Conservation (phyloP, 768 basidiomycete genomes). For the Strobilomyces echinocephalus region DNA sequence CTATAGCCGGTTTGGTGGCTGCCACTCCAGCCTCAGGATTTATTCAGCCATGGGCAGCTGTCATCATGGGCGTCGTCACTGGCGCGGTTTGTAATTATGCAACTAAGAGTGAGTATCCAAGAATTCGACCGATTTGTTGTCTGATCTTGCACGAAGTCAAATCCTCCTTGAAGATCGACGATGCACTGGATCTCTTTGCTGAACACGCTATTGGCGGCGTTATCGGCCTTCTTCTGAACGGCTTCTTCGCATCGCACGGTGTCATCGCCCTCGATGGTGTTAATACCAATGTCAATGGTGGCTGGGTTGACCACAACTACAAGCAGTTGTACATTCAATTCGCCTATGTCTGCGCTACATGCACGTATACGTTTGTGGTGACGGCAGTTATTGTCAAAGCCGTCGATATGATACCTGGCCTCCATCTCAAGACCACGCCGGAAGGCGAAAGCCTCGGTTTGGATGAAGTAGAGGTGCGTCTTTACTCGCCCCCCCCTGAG, state of each 20-base stretch:
- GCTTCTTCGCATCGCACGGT: slow-evolving; percentile 62
- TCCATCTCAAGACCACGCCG: slow-evolving; percentile 48
- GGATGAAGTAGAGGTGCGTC: slow-evolving; percentile 65
- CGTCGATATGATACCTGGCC: slow-evolving; percentile 54
- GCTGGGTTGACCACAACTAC: slow-evolving; percentile 74
- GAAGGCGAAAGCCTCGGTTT: slow-evolving; percentile 60
- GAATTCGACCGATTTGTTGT: neutral
- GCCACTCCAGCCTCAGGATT: slow-evolving; percentile 86
- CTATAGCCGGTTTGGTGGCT: slow-evolving; percentile 83
- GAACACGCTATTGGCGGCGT: slow-evolving; percentile 86
- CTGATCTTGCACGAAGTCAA: slow-evolving; percentile 48
- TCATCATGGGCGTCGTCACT: slow-evolving; percentile 70
- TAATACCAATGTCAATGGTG: slow-evolving; percentile 48
- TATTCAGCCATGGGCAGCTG: slow-evolving; percentile 70
- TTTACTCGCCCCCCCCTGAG: neutral
- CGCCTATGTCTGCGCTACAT: slow-evolving; percentile 54
- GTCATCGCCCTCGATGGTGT: slow-evolving; percentile 69
- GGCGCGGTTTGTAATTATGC: slow-evolving; percentile 78
- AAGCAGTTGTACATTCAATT: slow-evolving; percentile 79
- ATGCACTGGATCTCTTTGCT: slow-evolving; percentile 89
- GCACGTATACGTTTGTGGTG: slow-evolving; percentile 55
- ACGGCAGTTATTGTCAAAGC: slow-evolving; percentile 58
- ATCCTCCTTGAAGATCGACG: slow-evolving; percentile 68
- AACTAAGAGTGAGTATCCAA: slow-evolving; percentile 58
- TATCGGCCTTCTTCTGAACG: slow-evolving; percentile 68